These are phyloP conservation scores for Saccharomycopsis schoenii DNA, from an alignment of 805 yeast genomes.

Conservation along the genomic window DNA sequence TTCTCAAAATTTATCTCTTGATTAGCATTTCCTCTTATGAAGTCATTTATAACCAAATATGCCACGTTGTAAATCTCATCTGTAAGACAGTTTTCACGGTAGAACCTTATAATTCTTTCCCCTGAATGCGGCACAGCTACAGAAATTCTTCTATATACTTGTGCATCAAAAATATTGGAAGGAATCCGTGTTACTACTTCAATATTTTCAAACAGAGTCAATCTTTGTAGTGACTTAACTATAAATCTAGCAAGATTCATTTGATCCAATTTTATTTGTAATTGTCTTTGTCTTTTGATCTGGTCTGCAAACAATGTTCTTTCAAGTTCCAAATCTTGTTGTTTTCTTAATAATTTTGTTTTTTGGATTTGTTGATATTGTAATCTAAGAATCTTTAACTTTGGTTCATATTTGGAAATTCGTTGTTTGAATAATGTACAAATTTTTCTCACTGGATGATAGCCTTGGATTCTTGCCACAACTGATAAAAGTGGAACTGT, in stretches of 20 bases:
- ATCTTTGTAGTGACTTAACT: neutral
- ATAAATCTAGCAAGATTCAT: neutral
- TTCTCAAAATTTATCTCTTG: neutral
- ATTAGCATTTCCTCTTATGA: neutral
- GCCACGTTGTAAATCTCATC: neutral
- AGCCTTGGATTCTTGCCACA: slow-evolving; percentile 56
- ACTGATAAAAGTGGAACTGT: slow-evolving; percentile 49
- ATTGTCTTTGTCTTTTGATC: slow-evolving; percentile 33
- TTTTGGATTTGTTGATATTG: slow-evolving; percentile 41
- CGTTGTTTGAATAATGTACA: slow-evolving; percentile 36
- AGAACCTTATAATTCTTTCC: neutral
- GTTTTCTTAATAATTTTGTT: slow-evolving; percentile 47
- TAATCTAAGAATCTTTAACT: slow-evolving; percentile 48
- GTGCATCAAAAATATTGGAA: neutral
- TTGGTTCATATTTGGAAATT: slow-evolving; percentile 50
- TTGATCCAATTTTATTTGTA: neutral
- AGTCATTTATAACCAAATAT: neutral
- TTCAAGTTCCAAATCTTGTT: slow-evolving; percentile 73
- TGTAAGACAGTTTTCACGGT: neutral
- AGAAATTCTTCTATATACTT: neutral
- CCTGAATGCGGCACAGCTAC: neutral
- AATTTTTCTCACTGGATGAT: slow-evolving; percentile 31
- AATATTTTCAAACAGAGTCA: neutral
- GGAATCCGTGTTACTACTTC: neutral
- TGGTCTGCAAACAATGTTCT: slow-evolving; percentile 61